These are phyloP conservation scores for Xerocomus brunneocitrinus DNA, from an alignment of 768 basidiomycete genomes.

Conservation along the genomic window DNA sequence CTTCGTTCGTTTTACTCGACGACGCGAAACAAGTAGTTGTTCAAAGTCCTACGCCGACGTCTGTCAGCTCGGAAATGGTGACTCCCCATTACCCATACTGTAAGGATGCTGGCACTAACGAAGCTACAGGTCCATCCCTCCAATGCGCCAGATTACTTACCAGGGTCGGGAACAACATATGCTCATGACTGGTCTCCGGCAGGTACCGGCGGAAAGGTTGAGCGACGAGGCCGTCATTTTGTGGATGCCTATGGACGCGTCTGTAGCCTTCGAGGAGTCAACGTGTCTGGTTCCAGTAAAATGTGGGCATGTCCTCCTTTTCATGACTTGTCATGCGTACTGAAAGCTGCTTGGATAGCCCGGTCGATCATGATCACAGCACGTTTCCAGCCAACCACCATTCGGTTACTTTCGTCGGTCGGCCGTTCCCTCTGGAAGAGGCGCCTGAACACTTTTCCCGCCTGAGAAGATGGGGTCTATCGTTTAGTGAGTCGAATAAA, in stretches of 20 bases:
- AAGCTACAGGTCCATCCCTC: slow-evolving; percentile 44
- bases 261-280: slow-evolving; percentile 78
- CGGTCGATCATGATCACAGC: slow-evolving; percentile 61
- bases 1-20: slow-evolving; percentile 47
- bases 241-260: slow-evolving; percentile 77
- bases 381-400: slow-evolving; percentile 63
- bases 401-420: slow-evolving; percentile 77
- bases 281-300: slow-evolving; percentile 80
- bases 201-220: slow-evolving; percentile 53
- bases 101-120: background rate
- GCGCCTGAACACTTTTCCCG: slow-evolving; percentile 81
- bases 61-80: slow-evolving; percentile 4
- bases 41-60: background rate
- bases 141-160: slow-evolving; percentile 35
- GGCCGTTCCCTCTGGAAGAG: slow-evolving; percentile 88
- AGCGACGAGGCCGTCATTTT: slow-evolving; percentile 72
- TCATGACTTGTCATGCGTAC: slow-evolving; percentile 14
- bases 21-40: slow-evolving; percentile 2
- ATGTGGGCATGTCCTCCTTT: slow-evolving; percentile 40
- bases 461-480: slow-evolving; percentile 81
- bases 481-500: slow-evolving; percentile 60
- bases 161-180: slow-evolving; percentile 48
- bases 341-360: slow-evolving; percentile 38
- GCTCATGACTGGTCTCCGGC: slow-evolving; percentile 70
- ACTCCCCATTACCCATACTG: background rate